phyloP scores from a whole-genome alignment of 352 stramenopile genomes.

The Globisporangium irregulare region DNA sequence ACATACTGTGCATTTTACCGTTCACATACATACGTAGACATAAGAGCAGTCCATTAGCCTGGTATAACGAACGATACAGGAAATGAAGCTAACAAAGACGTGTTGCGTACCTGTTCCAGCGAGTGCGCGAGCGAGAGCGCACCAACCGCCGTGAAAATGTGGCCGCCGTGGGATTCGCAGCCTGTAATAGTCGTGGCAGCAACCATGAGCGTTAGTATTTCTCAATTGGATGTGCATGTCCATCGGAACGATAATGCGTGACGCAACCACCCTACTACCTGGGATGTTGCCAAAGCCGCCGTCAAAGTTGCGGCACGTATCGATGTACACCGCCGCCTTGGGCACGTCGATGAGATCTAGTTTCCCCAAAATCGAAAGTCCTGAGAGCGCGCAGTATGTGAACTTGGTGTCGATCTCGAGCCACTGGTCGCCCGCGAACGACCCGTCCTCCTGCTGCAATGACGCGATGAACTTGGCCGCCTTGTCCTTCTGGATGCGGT shows the following conservation, averaged over 20 bases:
- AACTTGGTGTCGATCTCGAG: constrained; percentile 99
- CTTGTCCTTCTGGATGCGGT: constrained; percentile 79
- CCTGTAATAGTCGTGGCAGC: constrained; percentile 51
- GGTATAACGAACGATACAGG: background rate
- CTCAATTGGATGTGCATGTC: too few species aligned
- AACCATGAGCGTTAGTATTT: too few species aligned
- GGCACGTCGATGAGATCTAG: constrained; percentile 87
- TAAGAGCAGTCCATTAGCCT: background rate
- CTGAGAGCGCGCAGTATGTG: constrained; percentile 97
- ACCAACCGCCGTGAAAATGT: constrained; percentile 97
- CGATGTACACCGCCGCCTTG: constrained; percentile 91
- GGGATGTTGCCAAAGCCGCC: constrained; percentile 90
- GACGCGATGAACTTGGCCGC: constrained; percentile 80
- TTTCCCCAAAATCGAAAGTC: constrained; percentile 90
- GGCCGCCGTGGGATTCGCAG: constrained; percentile 96
- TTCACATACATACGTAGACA: too few species aligned
- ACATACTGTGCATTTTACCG: constrained; percentile 42
- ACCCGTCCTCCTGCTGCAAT: constrained; percentile 96
- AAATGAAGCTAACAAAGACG: too few species aligned
- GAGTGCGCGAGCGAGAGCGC: constrained; percentile 89
- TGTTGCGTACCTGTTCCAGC: constrained; percentile 34
- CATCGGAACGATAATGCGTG: constrained; percentile 5
- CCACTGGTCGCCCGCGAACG: constrained; percentile 96
- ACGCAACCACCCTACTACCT: constrained; percentile 38
- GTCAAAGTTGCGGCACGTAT: constrained; percentile 97